Evolutionary conservation across 257 asterid genomes (phyloP).

Genomic region (Ophiorrhiza pumila): DNA sequence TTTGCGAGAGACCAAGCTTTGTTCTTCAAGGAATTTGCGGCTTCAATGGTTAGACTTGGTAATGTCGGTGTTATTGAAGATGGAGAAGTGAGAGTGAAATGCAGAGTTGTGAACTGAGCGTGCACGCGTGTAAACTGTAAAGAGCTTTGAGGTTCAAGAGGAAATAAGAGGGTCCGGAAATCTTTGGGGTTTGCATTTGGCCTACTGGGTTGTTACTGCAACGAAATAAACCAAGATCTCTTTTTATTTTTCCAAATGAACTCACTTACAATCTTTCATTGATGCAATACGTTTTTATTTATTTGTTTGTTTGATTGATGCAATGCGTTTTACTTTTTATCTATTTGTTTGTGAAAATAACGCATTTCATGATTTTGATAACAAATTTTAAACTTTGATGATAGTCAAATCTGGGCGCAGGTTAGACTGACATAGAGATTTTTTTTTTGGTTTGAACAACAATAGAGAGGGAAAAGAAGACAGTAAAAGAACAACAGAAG

Average conservation of each 20-base stretch:
- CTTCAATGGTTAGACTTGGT: slow-evolving; percentile 63
- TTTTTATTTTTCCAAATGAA: background rate
- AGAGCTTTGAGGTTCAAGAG: too few species aligned
- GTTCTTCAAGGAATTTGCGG: slow-evolving; percentile 55
- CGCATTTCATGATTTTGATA: too few species aligned
- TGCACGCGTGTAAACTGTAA: too few species aligned
- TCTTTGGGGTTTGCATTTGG: background rate
- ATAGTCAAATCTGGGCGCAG: too few species aligned
- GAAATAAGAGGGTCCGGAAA: background rate
- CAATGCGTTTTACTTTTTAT: too few species aligned
- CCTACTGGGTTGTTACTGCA: background rate
- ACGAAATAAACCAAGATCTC: background rate
- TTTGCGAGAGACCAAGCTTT: slow-evolving; percentile 46
- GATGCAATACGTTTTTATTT: background rate
- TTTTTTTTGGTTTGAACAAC: too few species aligned
- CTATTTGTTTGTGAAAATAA: too few species aligned
- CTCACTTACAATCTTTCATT: background rate
- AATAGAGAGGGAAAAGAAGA: too few species aligned
- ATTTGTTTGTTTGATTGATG: too few species aligned
- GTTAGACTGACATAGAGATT: too few species aligned
- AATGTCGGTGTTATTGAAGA: slow-evolving; percentile 49
- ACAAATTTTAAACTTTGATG: too few species aligned
- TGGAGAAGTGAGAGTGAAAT: slow-evolving; percentile 55
- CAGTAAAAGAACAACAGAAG: too few species aligned
- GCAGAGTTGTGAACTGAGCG: slow-evolving; percentile 51